Evolutionary conservation across 345 rosid genomes (phyloP).

Genomic region (Corymbia maculata): DNA sequence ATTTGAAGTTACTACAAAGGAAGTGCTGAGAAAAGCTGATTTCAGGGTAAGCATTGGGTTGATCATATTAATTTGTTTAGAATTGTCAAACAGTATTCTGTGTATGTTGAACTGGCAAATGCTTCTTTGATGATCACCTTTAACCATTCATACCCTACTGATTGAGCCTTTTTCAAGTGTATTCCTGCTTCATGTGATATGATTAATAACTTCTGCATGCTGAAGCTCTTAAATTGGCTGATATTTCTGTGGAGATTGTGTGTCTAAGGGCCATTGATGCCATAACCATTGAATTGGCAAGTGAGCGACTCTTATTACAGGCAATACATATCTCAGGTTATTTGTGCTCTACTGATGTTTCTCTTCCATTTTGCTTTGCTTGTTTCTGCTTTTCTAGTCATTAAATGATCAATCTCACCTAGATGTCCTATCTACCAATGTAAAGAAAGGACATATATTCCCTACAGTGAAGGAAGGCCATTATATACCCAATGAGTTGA

Average conservation of each 20-base stretch:
- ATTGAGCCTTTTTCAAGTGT: not conserved
- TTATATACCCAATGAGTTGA: not conserved
- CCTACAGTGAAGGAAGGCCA: not conserved
- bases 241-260: not conserved
- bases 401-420: not conserved
- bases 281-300: not conserved
- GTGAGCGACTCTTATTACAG: not conserved
- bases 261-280: not conserved
- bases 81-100: not conserved
- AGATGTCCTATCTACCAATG: not conserved
- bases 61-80: not conserved
- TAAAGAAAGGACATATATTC: not conserved
- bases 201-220: not conserved
- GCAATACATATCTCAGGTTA: not conserved
- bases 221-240: not conserved
- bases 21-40: conserved; percentile 61
- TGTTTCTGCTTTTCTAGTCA: not conserved
- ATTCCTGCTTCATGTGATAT: not conserved
- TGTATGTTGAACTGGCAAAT: not conserved
- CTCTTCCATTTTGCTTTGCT: not conserved
- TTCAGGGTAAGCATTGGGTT: conserved; percentile 56
- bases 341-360: not conserved
- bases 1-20: conserved; percentile 47
- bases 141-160: not conserved
- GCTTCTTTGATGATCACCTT: not conserved